Base-by-base conservation (phyloP, 106 monocot genomes). In the Chionographis japonica region DNA sequence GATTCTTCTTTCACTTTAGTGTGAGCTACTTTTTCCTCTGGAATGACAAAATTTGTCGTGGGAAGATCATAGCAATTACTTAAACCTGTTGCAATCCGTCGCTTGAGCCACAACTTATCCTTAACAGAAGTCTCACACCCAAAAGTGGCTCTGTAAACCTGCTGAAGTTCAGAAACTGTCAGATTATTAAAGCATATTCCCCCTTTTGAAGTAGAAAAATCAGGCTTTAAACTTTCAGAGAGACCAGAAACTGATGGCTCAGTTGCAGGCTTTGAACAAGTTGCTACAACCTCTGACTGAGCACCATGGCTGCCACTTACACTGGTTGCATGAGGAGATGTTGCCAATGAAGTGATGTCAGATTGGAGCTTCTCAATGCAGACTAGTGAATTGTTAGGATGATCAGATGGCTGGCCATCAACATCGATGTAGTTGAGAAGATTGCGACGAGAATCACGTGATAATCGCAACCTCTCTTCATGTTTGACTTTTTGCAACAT, bases 31-130 rank as follows among this genome's bases (percentile, higher is more conserved):
- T 74, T 78, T 50, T 77, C 84, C 18, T 80, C 84, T 75, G 82
- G 87, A 37, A 90, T 78, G 20, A 56, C 52, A 55, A 84, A 84
- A 62, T 49, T 73, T 49, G 82, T 55, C 65, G 60, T 64, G 62
- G 84, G 86, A 72, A 84, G 69, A 73, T 94, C 63, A 67, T 65
- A 94, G 9, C 90, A 94, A 78, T 90, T 90, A 63, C 77, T 87
- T 79, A 94, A 82, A 14, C 84, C 86, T 84, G 90, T 94, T 62
- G 79, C 56, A 70, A 94, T 88, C 20, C 88, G 77, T 43, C 90
- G 74, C 75, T 81, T 94, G 60, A 94, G 94, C 90, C 90, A 91
- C 78, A 80, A 67, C 68, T 91, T 94, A 66, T 94, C 94, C 49
- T 91, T 88, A 56, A 90, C 81, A 69, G 79, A 77, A 46, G 90